Conservation (phyloP, 1,284 basidiomycete genomes). For the Takashimella koratensis region DNA sequence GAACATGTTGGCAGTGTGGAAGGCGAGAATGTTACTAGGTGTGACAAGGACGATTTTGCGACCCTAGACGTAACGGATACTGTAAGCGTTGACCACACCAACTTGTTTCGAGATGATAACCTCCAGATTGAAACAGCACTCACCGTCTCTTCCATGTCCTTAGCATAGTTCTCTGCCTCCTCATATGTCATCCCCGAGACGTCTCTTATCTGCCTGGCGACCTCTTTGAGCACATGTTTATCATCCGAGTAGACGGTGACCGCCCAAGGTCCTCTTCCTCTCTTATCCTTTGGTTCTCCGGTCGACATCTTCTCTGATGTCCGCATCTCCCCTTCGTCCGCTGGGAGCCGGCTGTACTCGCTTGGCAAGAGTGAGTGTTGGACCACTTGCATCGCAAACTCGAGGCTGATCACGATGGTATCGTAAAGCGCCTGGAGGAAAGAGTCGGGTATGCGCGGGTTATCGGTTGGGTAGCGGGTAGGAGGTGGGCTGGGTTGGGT, state of each 20-base stretch:
- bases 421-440: slow-evolving; percentile 67
- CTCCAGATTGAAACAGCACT: too few relatives aligned
- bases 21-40: slow-evolving; percentile 62
- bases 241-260: slow-evolving; percentile 96
- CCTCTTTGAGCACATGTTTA: slow-evolving; percentile 89
- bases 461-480: slow-evolving; percentile 26
- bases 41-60: slow-evolving; percentile 81
- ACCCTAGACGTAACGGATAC: slow-evolving; percentile 57
- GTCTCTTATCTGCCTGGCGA: slow-evolving; percentile 73
- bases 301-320: slow-evolving; percentile 15
- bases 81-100: neutral
- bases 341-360: slow-evolving; percentile 55
- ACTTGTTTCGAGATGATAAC: too few relatives aligned
- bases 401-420: slow-evolving; percentile 71
- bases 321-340: slow-evolving; percentile 58
- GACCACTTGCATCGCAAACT: slow-evolving; percentile 80
- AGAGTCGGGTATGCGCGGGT: slow-evolving; percentile 51
- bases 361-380: slow-evolving; percentile 80
- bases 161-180: slow-evolving; percentile 58
- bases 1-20: slow-evolving; percentile 76
- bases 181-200: slow-evolving; percentile 55
- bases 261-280: slow-evolving; percentile 67
- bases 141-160: slow-evolving; percentile 57
- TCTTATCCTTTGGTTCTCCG: slow-evolving; percentile 27
- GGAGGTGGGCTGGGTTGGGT: slow-evolving; percentile 29